A percentile compares a stretch with the other conserved stretches of the same genome.
Evolutionary conservation across 148 eudicot species (phyloP).

Genomic region (Cornus controversa): DNA sequence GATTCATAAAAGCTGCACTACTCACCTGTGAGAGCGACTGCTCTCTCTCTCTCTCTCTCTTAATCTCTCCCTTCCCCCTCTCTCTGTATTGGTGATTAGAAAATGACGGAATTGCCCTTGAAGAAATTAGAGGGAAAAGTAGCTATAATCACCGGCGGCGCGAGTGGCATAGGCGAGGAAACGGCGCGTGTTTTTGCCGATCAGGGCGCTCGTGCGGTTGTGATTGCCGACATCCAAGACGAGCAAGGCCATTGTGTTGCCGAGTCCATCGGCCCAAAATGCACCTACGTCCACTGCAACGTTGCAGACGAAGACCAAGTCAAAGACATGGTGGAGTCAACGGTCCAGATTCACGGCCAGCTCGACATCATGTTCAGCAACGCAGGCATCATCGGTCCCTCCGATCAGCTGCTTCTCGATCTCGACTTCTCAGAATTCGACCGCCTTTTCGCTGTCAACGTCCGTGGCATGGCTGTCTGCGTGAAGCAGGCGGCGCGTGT

Average conservation of each 20-base stretch:
- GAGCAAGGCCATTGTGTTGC: conserved; percentile 17
- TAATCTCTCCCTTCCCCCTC: too few species aligned
- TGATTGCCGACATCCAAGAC: conserved; percentile 31
- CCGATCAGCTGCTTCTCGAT: background rate
- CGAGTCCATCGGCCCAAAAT: too few species aligned
- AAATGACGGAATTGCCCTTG: background rate
- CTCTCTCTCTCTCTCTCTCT: too few species aligned
- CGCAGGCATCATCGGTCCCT: conserved; percentile 3
- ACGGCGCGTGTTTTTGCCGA: conserved; percentile 10
- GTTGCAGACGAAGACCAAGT: conserved; percentile 12
- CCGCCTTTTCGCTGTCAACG: conserved; percentile 6
- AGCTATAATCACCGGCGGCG: conserved; percentile 22
- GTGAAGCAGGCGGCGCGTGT: conserved; percentile 12
- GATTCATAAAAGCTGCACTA: too few species aligned
- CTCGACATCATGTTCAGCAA: conserved; percentile 21
- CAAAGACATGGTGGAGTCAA: background rate
- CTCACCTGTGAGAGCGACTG: too few species aligned
- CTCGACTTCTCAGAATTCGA: conserved; percentile 18
- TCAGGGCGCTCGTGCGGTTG: conserved; percentile 17
- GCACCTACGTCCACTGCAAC: conserved; percentile 16
- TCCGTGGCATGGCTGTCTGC: conserved; percentile 8
- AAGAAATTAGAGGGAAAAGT: conserved; percentile 24
- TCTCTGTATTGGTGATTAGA: too few species aligned
- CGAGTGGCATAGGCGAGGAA: conserved; percentile 22
- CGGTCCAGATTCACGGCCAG: conserved; percentile 1